phyloP scores from a whole-genome alignment of 2,329 filamentous ascomycete genomes.

The Paracoccidioides lutzii region DNA sequence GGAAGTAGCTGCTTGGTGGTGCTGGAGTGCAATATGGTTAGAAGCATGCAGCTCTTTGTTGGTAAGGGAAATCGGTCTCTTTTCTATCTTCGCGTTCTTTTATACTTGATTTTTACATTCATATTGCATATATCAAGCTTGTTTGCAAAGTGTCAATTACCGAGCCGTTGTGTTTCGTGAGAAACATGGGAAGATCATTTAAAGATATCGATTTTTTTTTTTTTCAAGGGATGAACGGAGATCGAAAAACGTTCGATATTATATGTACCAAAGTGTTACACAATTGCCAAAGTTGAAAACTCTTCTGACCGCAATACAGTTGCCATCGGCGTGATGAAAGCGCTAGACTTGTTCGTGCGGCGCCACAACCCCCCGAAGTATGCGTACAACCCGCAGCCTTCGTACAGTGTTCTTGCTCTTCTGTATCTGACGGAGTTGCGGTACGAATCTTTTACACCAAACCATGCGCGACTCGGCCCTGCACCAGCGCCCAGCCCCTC shows the following conservation, averaged over 20 bases:
- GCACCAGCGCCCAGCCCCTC: conserved; percentile 3
- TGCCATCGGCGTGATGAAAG: conserved; percentile 29
- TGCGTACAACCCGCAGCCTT: conserved; percentile 16
- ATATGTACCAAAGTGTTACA: not conserved
- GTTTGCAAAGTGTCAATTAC: not conserved
- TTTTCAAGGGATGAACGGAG: not conserved
- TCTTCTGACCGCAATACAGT: conserved; percentile 15
- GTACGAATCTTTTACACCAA: conserved; percentile 33
- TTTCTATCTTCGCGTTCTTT: not conserved
- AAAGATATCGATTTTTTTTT: not conserved
- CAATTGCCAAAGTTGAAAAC: not conserved
- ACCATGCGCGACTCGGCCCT: conserved; percentile 22
- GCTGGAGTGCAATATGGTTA: conserved; percentile 19
- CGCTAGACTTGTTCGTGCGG: conserved; percentile 29
- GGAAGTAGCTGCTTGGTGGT: conserved; percentile 16
- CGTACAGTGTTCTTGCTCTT: conserved; percentile 20
- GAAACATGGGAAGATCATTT: not conserved
- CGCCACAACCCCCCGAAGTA: conserved; percentile 23
- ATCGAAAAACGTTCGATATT: not conserved
- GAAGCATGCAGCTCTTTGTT: conserved; percentile 23
- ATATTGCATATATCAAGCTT: not conserved
- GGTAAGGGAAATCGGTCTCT: conserved; percentile 14
- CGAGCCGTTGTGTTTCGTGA: not conserved
- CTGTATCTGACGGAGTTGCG: conserved; percentile 29
- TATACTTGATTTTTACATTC: not conserved